Conservation (phyloP, 805 yeast species). For the Monosporozyma solicola region DNA sequence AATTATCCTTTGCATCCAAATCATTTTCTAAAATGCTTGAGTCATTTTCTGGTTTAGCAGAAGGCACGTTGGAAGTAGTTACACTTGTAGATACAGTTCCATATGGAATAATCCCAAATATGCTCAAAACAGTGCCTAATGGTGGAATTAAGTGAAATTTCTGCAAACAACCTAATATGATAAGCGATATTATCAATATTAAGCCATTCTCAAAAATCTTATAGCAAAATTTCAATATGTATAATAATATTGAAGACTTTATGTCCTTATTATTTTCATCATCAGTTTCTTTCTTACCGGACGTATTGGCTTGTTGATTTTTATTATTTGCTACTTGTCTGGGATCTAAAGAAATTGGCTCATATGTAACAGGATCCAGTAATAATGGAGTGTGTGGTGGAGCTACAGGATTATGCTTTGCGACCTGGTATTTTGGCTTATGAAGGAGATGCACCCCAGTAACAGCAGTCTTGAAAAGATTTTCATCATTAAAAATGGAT, state of each 20-base stretch:
- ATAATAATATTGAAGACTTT: slow-evolving; percentile 4
- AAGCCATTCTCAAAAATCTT: slow-evolving; percentile 35
- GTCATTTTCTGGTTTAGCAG: not conserved
- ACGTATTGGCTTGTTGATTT: not conserved
- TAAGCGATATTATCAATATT: slow-evolving; percentile 28
- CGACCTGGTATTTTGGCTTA: not conserved
- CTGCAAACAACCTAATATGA: slow-evolving; percentile 22
- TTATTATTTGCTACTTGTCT: not conserved
- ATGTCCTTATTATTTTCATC: not conserved
- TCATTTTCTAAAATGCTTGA: not conserved
- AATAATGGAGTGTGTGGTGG: slow-evolving; percentile 13
- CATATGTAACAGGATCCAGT: slow-evolving; percentile 19
- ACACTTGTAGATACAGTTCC: not conserved
- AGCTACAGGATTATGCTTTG: slow-evolving; percentile 3
- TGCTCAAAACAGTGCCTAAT: slow-evolving; percentile 24
- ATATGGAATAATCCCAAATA: slow-evolving; percentile 21
- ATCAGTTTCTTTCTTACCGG: not conserved
- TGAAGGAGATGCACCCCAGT: slow-evolving; percentile 41
- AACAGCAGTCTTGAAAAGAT: slow-evolving; percentile 35
- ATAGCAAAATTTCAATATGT: slow-evolving; percentile 7
- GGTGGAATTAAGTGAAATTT: slow-evolving; percentile 29
- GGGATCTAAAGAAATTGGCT: not conserved
- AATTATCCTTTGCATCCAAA: not conserved
- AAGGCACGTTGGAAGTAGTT: not conserved
- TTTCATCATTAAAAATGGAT: slow-evolving; percentile 31